Base-by-base conservation (phyloP, 2,329 filamentous ascomycete genomes). In the Penicillium sp. region DNA sequence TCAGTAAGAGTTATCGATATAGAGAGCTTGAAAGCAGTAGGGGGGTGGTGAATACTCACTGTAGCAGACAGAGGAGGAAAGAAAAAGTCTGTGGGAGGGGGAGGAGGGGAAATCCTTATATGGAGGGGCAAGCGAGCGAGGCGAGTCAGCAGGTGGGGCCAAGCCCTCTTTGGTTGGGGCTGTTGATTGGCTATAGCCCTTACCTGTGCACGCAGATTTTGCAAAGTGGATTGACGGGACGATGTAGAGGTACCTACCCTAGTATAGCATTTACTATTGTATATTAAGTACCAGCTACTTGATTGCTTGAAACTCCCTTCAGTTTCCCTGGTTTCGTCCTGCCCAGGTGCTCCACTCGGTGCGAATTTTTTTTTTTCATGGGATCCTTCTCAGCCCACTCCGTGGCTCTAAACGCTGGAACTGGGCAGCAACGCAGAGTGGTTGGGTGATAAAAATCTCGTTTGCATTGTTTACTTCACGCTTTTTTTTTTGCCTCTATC, bases 61-160 rank as follows among this genome's bases (percentile, higher is more conserved):
- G 74, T 75, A 70, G 72, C 74, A 70, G 74, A 76, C 74, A 65
- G 67, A 64, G 67, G 65, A 63, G 64, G 65, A 72, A 68, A 66
- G 64, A 67, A 69, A 73, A 72, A 70, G 48, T 67, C 57, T 74
- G 68, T 74, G 73, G 69, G 73, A 69, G 68, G 65, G 67, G 49
- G 64, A 67, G 69, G 71, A 71, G 72, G 73, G 73, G 73, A 72
- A 73, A 70, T 69, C 69, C 72, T 76, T 76, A 73, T 75, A 76
- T 76, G 73, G 73, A 75, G 74, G 73, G 74, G 74, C 70, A 73
- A 74, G 68, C 73, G 69, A 74, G 71, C 63, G 58, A 62, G 66
- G 65, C 63, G 61, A 73, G 66, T 69, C 63, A 65, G 66, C 66
- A 60, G 62, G 64, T 64, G 65, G 67, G 69, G 61, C 68, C 65